Evolutionary conservation across 2,329 filamentous ascomycete genomes (phyloP).

Genomic region (Microdochium trichocladiopsis): DNA sequence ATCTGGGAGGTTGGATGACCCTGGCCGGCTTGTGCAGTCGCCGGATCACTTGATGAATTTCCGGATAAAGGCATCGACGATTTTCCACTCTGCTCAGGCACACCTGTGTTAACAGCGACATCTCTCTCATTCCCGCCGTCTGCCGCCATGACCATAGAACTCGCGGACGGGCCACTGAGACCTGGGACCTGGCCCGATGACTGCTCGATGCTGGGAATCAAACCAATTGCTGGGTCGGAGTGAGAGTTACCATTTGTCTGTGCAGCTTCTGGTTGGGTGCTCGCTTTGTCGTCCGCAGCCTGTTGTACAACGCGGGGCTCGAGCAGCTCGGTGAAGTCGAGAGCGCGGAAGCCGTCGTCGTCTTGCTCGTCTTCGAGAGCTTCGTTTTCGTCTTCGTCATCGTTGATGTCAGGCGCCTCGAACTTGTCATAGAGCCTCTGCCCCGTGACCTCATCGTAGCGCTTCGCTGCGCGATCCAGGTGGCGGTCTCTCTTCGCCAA

Average conservation of each 20-base stretch:
- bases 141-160: neutral
- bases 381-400: constrained; percentile 47
- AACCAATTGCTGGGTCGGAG: neutral
- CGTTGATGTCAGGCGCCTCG: constrained; percentile 60
- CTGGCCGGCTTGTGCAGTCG: constrained; percentile 10
- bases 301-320: constrained; percentile 59
- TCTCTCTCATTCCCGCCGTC: neutral
- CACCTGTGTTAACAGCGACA: neutral
- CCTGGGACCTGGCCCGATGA: neutral
- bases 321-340: constrained; percentile 56
- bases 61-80: neutral
- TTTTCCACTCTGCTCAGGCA: neutral
- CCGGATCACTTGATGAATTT: constrained; percentile 7
- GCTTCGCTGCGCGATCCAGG: constrained; percentile 45
- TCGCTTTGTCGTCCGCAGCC: constrained; percentile 9
- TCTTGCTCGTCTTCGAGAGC: constrained; percentile 37
- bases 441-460: constrained; percentile 60
- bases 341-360: constrained; percentile 53
- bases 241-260: neutral
- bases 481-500: constrained; percentile 64
- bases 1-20: constrained; percentile 8
- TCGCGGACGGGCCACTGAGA: neutral
- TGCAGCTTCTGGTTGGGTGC: neutral
- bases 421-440: constrained; percentile 71
- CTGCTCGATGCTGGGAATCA: neutral